Percentiles rank a stretch among this genome's conserved stretches.
Evolutionary conservation across 148 eudicot species (phyloP).

Genomic region (Linanthus parryae): DNA sequence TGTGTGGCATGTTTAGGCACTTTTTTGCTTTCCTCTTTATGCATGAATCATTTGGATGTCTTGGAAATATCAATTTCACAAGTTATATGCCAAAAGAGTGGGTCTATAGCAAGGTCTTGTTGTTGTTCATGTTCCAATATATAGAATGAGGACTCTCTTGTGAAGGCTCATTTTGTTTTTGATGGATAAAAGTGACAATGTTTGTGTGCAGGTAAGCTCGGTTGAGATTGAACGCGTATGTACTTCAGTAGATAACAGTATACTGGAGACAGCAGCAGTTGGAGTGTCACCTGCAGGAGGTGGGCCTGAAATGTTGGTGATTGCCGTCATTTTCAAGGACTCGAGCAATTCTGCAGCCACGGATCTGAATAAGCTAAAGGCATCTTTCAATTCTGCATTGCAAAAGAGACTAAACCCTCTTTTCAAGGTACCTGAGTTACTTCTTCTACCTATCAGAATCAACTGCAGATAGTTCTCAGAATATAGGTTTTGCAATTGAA

Average conservation of each 20-base stretch:
- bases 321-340: constrained; percentile 68
- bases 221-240: constrained; percentile 91
- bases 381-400: constrained; percentile 62
- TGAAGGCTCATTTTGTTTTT: neutral
- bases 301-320: constrained; percentile 83
- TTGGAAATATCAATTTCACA: too few relatives aligned
- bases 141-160: too few relatives aligned
- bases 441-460: too few relatives aligned
- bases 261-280: constrained; percentile 91
- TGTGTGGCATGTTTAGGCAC: too few relatives aligned
- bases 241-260: constrained; percentile 40
- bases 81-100: too few relatives aligned
- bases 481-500: too few relatives aligned
- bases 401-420: constrained; percentile 85
- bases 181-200: neutral
- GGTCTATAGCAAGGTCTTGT: too few relatives aligned
- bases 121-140: too few relatives aligned
- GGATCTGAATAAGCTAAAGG: constrained; percentile 39
- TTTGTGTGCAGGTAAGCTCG: constrained; percentile 69
- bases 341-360: constrained; percentile 11
- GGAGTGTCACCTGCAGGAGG: constrained; percentile 80
- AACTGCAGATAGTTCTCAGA: too few relatives aligned
- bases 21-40: too few relatives aligned
- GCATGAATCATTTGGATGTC: too few relatives aligned
- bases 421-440: constrained; percentile 50